Evolutionary conservation across 2,329 filamentous ascomycete species (phyloP).

Genomic region (Ceratocystis alfenasii): DNA sequence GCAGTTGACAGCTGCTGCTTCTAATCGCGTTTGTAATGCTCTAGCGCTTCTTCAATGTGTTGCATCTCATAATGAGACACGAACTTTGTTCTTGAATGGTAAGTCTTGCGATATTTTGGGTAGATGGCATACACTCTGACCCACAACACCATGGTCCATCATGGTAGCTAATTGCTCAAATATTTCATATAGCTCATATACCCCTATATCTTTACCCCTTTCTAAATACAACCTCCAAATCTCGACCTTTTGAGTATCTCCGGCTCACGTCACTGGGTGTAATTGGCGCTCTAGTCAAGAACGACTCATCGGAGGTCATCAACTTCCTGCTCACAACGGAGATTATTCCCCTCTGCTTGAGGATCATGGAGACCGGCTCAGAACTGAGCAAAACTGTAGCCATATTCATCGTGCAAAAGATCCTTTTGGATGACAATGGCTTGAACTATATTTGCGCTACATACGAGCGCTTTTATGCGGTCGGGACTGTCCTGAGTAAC

Average conservation of each 20-base stretch:
- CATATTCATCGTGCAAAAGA: slow-evolving; percentile 99
- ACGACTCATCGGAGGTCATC: slow-evolving; percentile 96
- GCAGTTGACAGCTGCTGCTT: slow-evolving; percentile 92
- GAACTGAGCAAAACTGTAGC: slow-evolving; percentile 98
- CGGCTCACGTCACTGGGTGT: slow-evolving; percentile 91
- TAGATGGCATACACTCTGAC: not conserved
- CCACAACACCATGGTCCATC: not conserved
- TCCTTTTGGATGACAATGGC: slow-evolving; percentile 88
- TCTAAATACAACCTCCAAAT: slow-evolving; percentile 97
- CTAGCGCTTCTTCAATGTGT: slow-evolving; percentile 92
- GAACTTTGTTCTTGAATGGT: slow-evolving; percentile 89
- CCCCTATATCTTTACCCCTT: slow-evolving; percentile 97
- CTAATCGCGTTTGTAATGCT: slow-evolving; percentile 94
- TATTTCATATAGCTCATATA: slow-evolving; percentile 61
- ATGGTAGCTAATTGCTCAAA: not conserved
- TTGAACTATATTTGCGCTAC: slow-evolving; percentile 98
- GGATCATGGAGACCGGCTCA: slow-evolving; percentile 98
- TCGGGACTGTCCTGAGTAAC: slow-evolving; percentile 92
- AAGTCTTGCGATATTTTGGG: slow-evolving; percentile 27
- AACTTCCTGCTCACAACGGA: slow-evolving; percentile 97
- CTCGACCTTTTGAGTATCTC: slow-evolving; percentile 91
- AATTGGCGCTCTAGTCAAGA: slow-evolving; percentile 94
- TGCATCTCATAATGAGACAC: slow-evolving; percentile 91
- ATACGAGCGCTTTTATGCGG: slow-evolving; percentile 95
- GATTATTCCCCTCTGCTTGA: slow-evolving; percentile 91